Percentiles rank a stretch among this genome's conserved stretches.
These are phyloP conservation scores for Haplosporangium sp. DNA, from an alignment of 371 early-diverging fungal genomes.

Conservation along the genomic window DNA sequence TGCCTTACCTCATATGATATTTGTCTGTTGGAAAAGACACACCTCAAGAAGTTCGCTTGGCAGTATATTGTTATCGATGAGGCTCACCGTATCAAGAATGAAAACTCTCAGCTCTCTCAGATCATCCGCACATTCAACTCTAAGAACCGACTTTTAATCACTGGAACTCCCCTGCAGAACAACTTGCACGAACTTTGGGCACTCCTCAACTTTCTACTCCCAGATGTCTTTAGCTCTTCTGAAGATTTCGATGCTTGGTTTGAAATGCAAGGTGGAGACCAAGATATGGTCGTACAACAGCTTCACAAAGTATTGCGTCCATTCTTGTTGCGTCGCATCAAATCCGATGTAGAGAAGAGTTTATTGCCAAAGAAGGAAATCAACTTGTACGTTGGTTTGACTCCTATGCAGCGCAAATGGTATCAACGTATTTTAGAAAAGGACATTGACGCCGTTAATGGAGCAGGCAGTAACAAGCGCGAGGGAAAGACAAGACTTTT, in stretches of 20 bases:
- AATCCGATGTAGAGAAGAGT: conserved; percentile 98
- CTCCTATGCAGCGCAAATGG: conserved; percentile 96
- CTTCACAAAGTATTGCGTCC: conserved; percentile 94
- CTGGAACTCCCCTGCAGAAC: conserved; percentile 99
- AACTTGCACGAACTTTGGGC: conserved; percentile 99
- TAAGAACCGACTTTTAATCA: conserved; percentile 94
- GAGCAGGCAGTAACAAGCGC: conserved; percentile 62
- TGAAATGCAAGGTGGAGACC: conserved; percentile 77
- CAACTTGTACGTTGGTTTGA: conserved; percentile 96
- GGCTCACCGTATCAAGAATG: conserved; percentile 99
- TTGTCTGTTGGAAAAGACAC: conserved; percentile 90
- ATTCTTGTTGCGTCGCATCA: conserved; percentile 97
- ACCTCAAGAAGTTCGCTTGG: conserved; percentile 92
- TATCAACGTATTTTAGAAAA: conserved; percentile 98
- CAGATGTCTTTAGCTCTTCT: conserved; percentile 93
- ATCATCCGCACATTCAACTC: conserved; percentile 91
- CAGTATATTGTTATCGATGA: conserved; percentile 98
- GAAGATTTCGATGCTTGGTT: conserved; percentile 97
- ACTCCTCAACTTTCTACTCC: conserved; percentile 97
- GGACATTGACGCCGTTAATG: conserved; percentile 97
- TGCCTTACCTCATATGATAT: conserved; percentile 99
- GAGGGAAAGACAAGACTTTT: conserved; percentile 90
- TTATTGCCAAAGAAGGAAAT: conserved; percentile 97
- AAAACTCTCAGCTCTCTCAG: conserved; percentile 94
- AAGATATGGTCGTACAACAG: conserved; percentile 89